These are phyloP conservation scores for Colletotrichum sp. DNA, from an alignment of 2,329 filamentous ascomycete species.

Conservation along the genomic window DNA sequence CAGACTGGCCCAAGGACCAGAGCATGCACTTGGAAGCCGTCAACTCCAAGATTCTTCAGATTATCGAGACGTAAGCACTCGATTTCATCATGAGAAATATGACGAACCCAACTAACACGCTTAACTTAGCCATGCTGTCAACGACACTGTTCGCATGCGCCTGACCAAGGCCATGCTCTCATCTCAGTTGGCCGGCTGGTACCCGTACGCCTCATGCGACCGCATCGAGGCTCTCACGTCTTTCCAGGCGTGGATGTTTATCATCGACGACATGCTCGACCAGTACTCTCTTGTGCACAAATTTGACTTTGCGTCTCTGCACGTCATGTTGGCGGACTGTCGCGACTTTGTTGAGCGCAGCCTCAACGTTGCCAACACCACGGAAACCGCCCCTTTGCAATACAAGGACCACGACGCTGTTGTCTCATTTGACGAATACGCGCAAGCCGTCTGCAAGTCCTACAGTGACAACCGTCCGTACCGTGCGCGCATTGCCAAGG, in stretches of 20 bases:
- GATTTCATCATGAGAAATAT: background rate
- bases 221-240: slow-evolving; percentile 7
- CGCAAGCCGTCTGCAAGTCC: background rate
- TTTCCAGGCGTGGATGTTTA: slow-evolving; percentile 13
- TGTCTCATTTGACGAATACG: background rate
- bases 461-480: background rate
- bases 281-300: background rate
- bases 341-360: slow-evolving; percentile 8
- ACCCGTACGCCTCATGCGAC: slow-evolving; percentile 2
- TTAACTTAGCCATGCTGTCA: background rate
- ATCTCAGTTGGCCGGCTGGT: slow-evolving; percentile 7
- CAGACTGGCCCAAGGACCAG: background rate
- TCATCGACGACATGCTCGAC: slow-evolving; percentile 11
- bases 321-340: slow-evolving; percentile 5
- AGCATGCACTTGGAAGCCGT: background rate
- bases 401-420: slow-evolving; percentile 4
- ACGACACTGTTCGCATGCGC: slow-evolving; percentile 2
- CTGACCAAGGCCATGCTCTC: slow-evolving; percentile 15
- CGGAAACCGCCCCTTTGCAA: background rate
- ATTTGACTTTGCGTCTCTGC: background rate
- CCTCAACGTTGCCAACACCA: background rate
- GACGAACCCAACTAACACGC: background rate
- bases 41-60: background rate
- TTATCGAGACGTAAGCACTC: background rate
- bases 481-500: background rate